These are phyloP conservation scores for Allium cepa DNA, from an alignment of 106 monocot species.

Conservation along the genomic window DNA sequence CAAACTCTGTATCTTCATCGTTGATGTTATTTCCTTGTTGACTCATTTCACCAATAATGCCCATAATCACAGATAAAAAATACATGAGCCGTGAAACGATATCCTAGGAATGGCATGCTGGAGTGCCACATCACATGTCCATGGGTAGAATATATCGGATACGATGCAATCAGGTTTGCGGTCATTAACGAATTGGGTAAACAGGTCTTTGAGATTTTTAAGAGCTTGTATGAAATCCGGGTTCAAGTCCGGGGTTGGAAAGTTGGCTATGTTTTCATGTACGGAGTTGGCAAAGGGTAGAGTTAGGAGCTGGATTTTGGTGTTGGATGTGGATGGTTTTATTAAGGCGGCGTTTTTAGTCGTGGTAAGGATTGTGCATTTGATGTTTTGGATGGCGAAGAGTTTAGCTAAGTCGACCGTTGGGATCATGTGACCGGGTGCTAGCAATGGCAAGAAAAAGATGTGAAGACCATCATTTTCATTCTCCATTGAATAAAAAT, in stretches of 20 bases:
- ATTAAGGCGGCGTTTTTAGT: background rate
- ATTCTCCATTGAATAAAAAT: background rate
- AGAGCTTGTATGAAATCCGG: background rate
- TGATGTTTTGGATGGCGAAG: conserved; percentile 1
- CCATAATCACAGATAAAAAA: background rate
- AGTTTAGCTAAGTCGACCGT: conserved; percentile 9
- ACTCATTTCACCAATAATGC: background rate
- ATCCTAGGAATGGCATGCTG: background rate
- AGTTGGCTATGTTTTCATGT: background rate
- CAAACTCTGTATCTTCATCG: background rate
- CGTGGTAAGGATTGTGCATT: conserved; percentile 13
- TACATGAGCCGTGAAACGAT: background rate
- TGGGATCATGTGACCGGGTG: conserved; percentile 16
- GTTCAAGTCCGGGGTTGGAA: background rate
- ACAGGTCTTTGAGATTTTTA: background rate
- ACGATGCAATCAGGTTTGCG: background rate
- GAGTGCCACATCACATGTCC: background rate
- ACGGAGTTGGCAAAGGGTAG: background rate
- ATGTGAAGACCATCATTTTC: conserved; percentile 9
- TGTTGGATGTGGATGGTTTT: background rate
- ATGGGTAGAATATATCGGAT: conserved; percentile 3
- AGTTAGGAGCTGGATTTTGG: background rate
- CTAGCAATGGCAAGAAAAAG: conserved; percentile 15
- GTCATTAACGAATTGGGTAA: background rate
- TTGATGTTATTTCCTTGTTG: background rate